A percentile compares a stretch with the other conserved stretches of the same genome.
These are phyloP conservation scores for Populus tremula DNA, from an alignment of 345 rosid species.

Conservation along the genomic window DNA sequence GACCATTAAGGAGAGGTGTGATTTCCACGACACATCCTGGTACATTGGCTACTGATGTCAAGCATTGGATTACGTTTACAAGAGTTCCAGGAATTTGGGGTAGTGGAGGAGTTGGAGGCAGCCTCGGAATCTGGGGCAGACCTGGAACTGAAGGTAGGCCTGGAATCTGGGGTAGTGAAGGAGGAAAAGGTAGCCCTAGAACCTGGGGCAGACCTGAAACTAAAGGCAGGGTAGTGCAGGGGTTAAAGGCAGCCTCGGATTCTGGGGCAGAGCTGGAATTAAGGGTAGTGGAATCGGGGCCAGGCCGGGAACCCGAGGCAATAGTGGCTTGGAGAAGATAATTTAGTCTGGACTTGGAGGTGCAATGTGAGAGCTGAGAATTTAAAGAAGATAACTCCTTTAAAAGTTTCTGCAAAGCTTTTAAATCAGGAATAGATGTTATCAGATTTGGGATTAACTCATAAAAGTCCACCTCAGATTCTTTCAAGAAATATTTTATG, in stretches of 20 bases:
- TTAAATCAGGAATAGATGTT: background rate
- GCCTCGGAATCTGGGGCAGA: background rate
- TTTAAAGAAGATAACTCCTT: background rate
- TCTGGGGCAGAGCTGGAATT: background rate
- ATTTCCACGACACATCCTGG: background rate
- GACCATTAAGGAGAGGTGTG: background rate
- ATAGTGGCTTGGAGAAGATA: background rate
- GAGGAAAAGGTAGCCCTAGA: background rate
- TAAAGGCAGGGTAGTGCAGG: background rate
- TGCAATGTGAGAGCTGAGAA: background rate
- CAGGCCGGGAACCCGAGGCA: background rate
- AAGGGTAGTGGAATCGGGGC: background rate
- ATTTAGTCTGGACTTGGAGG: background rate
- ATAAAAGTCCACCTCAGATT: background rate
- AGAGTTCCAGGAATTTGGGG: background rate
- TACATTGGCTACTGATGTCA: background rate
- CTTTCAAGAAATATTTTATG: background rate
- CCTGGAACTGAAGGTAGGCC: background rate
- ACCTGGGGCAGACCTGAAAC: background rate
- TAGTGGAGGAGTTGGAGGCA: background rate
- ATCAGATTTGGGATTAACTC: background rate
- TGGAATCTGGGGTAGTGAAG: background rate
- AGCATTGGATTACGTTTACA: background rate
- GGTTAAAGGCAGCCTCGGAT: background rate
- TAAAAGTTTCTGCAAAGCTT: background rate